phyloP scores from a whole-genome alignment of 192 early-diverging fungal genomes.

The Lunasporangiospora selenospora region DNA sequence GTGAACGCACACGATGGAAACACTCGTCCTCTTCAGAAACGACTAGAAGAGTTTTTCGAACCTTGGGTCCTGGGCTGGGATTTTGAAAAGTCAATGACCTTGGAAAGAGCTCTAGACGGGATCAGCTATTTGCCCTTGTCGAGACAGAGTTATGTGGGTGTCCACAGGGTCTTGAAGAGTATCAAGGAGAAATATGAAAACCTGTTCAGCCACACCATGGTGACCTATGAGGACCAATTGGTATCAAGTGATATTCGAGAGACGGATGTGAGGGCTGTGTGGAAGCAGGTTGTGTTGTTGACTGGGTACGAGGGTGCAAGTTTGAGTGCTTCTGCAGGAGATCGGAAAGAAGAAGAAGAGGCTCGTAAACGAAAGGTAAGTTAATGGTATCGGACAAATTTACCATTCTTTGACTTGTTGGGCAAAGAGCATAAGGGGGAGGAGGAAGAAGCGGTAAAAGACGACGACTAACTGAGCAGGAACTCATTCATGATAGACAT shows the following conservation, averaged over 20 bases:
- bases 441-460: no score
- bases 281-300: conserved; percentile 33
- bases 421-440: no score
- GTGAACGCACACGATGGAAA: conserved; percentile 16
- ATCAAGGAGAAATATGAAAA: conserved; percentile 30
- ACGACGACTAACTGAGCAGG: no score
- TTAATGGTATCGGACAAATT: background rate
- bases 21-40: conserved; percentile 24
- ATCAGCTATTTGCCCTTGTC: conserved; percentile 38
- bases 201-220: conserved; percentile 35
- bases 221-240: conserved; percentile 41
- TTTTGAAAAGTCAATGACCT: conserved; percentile 52
- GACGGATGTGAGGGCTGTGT: conserved; percentile 24
- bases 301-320: conserved; percentile 34
- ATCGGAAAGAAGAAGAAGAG: conserved; percentile 32
- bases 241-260: conserved; percentile 40
- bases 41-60: conserved; percentile 64
- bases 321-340: background rate
- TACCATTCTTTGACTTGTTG: no score
- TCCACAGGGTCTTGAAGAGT: conserved; percentile 24
- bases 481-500: no score
- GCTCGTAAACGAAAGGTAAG: conserved; percentile 38
- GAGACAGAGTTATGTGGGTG: conserved; percentile 1
- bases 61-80: conserved; percentile 68
- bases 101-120: conserved; percentile 33